phyloP scores from a whole-genome alignment of 768 basidiomycete genomes.

The Hypsizygus marmoreus region DNA sequence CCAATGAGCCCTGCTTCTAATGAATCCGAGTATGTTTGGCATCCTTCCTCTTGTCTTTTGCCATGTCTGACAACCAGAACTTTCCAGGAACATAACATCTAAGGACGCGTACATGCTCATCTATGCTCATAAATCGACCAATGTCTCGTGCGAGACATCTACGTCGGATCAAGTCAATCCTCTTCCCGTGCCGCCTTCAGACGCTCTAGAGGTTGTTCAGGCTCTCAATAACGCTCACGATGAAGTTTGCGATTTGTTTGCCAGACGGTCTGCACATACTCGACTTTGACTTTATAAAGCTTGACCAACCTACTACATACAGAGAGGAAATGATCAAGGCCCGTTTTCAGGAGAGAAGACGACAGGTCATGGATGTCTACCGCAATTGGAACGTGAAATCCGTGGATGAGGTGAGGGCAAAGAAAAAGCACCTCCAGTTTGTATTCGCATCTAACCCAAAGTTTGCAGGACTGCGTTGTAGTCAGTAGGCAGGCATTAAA shows the following conservation, averaged over 20 bases:
- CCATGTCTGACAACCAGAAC: slow-evolving; percentile 7
- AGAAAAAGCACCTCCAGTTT: background rate
- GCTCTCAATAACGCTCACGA: slow-evolving; percentile 58
- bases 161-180: background rate
- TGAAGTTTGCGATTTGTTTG: slow-evolving; percentile 51
- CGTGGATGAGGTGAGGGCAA: slow-evolving; percentile 44
- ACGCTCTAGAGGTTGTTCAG: slow-evolving; percentile 55
- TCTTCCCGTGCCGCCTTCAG: slow-evolving; percentile 45
- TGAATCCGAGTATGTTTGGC: slow-evolving; percentile 5
- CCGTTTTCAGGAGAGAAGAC: slow-evolving; percentile 52
- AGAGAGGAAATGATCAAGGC: slow-evolving; percentile 46
- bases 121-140: slow-evolving; percentile 58
- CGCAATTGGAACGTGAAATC: slow-evolving; percentile 57
- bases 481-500: slow-evolving; percentile 63
- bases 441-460: slow-evolving; percentile 3
- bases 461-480: slow-evolving; percentile 51
- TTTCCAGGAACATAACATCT: slow-evolving; percentile 57
- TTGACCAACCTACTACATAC: slow-evolving; percentile 4
- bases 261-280: slow-evolving; percentile 40
- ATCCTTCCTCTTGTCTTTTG: background rate
- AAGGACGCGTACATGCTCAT: slow-evolving; percentile 96
- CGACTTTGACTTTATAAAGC: background rate
- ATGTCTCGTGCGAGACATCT: background rate
- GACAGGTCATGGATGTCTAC: slow-evolving; percentile 62
- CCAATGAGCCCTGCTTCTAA: background rate